phyloP scores from a whole-genome alignment of 208 protist species.

The Leptomonas pyrrhocoris region DNA sequence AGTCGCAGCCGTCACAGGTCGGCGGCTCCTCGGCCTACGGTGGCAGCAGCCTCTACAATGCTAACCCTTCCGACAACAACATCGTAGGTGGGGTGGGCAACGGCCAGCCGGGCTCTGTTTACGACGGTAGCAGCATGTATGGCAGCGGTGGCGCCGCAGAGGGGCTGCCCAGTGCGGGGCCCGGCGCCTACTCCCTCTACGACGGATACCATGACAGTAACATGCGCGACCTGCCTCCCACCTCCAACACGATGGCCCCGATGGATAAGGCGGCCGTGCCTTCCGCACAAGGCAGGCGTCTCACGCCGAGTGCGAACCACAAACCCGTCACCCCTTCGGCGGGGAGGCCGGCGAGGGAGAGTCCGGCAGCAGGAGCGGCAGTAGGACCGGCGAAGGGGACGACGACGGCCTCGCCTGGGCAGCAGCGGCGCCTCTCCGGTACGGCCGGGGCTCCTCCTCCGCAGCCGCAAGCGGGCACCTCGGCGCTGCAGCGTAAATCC shows the following conservation, averaged over 20 bases:
- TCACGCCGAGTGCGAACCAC: background rate
- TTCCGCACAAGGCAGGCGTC: background rate
- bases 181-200: slow-evolving; percentile 18
- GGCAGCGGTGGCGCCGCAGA: background rate
- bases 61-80: slow-evolving; percentile 9
- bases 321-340: background rate
- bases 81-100: no score
- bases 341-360: background rate
- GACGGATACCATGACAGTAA: slow-evolving; percentile 5
- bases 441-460: background rate
- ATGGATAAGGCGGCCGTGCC: background rate
- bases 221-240: slow-evolving; percentile 8
- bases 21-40: slow-evolving; percentile 14
- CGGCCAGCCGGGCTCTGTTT: background rate
- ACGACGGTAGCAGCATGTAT: slow-evolving; percentile 31
- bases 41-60: slow-evolving; percentile 22
- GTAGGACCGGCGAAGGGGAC: background rate
- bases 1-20: slow-evolving; percentile 2
- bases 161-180: background rate
- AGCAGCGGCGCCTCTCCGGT: background rate
- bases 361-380: background rate
- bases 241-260: background rate
- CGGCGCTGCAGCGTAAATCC: slow-evolving; percentile 7
- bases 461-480: background rate
- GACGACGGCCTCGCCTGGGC: background rate